phyloP scores from a whole-genome alignment of 306 rosid species.

The Cucumis melo region DNA sequence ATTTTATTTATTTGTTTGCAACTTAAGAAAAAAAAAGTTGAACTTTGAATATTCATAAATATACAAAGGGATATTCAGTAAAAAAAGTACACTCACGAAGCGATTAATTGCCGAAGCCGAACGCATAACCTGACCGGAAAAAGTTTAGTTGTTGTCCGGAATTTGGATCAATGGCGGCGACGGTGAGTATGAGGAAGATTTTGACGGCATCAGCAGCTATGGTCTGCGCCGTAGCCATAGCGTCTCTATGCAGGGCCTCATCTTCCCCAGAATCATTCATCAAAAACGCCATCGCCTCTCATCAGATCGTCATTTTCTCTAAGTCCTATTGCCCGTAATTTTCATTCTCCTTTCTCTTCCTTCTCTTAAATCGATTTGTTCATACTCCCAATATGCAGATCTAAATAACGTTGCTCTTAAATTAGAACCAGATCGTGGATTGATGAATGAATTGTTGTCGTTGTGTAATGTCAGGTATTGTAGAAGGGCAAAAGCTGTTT shows the following conservation, averaged over 20 bases:
- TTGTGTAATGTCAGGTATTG: slow-evolving; percentile 47
- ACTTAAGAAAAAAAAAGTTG: neutral
- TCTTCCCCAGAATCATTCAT: slow-evolving; percentile 40
- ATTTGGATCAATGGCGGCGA: neutral
- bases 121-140: neutral
- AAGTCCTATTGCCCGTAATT: slow-evolving; percentile 88
- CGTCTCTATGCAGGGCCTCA: slow-evolving; percentile 15
- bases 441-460: neutral
- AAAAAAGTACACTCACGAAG: neutral
- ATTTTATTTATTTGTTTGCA: neutral
- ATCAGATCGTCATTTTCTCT: slow-evolving; percentile 79
- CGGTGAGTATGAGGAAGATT: neutral
- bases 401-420: neutral
- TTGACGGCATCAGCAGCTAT: neutral
- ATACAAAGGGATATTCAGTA: neutral
- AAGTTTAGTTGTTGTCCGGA: neutral
- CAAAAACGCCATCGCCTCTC: slow-evolving; percentile 52
- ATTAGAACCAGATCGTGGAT: neutral
- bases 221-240: slow-evolving; percentile 9
- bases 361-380: neutral
- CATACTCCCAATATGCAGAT: neutral
- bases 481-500: slow-evolving; percentile 67
- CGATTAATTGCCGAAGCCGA: neutral
- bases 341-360: slow-evolving; percentile 3
- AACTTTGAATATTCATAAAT: neutral